These are phyloP conservation scores for Annulohypoxylon stygium DNA, from an alignment of 495 filamentous ascomycete genomes.

Conservation along the genomic window DNA sequence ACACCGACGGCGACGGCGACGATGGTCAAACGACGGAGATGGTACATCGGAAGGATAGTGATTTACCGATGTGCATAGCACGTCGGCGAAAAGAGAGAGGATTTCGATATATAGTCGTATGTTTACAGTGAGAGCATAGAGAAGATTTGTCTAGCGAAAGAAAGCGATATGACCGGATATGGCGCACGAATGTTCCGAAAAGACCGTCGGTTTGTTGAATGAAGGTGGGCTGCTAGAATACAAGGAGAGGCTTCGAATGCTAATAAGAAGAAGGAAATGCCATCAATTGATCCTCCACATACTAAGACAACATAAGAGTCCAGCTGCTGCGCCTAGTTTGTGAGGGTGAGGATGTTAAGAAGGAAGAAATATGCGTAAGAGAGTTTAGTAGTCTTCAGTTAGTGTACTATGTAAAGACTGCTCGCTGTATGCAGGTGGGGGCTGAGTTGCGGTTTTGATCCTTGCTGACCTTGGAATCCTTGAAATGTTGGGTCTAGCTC, in stretches of 20 bases:
- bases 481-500: conserved; percentile 10
- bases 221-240: conserved; percentile 32
- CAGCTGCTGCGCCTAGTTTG: conserved; percentile 30
- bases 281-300: conserved; percentile 38
- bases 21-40: conserved; percentile 54
- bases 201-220: conserved; percentile 29
- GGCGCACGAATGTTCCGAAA: conserved; percentile 26
- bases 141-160: conserved; percentile 19
- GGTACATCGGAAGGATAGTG: conserved; percentile 50
- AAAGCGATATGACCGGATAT: conserved; percentile 31
- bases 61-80: conserved; percentile 42
- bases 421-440: conserved; percentile 2
- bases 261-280: conserved; percentile 40
- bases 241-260: conserved; percentile 25
- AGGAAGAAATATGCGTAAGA: conserved; percentile 16
- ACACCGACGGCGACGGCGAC: conserved; percentile 44
- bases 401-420: conserved; percentile 16
- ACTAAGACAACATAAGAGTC: conserved; percentile 25
- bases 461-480: neutral
- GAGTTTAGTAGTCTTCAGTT: neutral
- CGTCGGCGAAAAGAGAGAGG: conserved; percentile 25
- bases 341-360: conserved; percentile 5
- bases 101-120: neutral
- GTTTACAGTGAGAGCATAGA: conserved; percentile 16
- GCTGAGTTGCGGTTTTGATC: conserved; percentile 4